Evolutionary conservation across 169 alveolate genomes (phyloP).

Genomic region (Pseudocohnilembus persalinus): DNA sequence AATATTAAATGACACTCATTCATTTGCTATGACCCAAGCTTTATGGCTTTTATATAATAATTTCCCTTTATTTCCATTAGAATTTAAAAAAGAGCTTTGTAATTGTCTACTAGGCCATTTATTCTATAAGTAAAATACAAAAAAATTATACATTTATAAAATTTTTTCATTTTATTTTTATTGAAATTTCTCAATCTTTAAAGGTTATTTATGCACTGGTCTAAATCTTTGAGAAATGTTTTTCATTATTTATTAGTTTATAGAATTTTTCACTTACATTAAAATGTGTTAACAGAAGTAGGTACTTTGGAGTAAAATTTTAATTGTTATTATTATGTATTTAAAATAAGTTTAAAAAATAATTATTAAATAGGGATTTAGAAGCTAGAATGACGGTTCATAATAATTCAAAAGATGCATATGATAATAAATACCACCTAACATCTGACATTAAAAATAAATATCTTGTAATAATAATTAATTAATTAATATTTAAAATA

Average conservation of each 20-base stretch:
- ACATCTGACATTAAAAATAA: background rate
- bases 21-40: constrained; percentile 53
- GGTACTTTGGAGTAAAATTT: background rate
- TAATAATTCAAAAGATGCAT: background rate
- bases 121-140: constrained; percentile 29
- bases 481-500: too few species aligned
- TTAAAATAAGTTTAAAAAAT: too few species aligned
- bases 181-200: background rate
- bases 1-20: constrained; percentile 52
- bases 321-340: background rate
- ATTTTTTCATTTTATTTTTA: background rate
- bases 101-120: constrained; percentile 36
- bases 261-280: constrained; percentile 26
- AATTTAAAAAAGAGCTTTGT: constrained; percentile 33
- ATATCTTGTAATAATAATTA: background rate
- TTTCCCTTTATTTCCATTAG: constrained; percentile 53
- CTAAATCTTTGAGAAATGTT: constrained; percentile 54
- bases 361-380: background rate
- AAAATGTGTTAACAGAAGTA: background rate
- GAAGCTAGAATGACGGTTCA: background rate
- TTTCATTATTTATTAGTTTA: constrained; percentile 52
- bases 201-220: constrained; percentile 63
- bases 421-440: background rate
- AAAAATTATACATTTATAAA: background rate
- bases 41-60: constrained; percentile 68